Evolutionary conservation across 164 flowering plant species (phyloP).

Genomic region (Houttuynia cordata): DNA sequence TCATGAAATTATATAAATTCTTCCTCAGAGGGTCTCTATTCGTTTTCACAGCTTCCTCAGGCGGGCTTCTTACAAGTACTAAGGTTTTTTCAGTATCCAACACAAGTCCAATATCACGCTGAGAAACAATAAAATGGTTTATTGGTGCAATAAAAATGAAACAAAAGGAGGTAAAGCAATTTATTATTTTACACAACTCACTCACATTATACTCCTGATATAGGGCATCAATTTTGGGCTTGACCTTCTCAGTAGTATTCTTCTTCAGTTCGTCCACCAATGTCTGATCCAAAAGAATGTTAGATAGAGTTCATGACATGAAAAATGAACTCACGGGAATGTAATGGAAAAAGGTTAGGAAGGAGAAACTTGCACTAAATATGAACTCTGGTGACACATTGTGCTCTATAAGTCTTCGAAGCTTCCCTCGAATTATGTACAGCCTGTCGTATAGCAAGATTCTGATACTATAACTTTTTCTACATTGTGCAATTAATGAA

Average conservation of each 20-base stretch:
- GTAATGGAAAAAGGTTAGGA: neutral
- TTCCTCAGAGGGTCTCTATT: conserved; percentile 18
- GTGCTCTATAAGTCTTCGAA: conserved; percentile 44
- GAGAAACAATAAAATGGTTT: neutral
- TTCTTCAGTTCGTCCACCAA: conserved; percentile 40
- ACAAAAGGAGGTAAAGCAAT: neutral
- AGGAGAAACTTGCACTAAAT: conserved; percentile 27
- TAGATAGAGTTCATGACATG: no score
- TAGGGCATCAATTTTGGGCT: conserved; percentile 22
- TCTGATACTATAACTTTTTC: no score
- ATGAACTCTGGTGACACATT: conserved; percentile 38
- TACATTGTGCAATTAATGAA: neutral
- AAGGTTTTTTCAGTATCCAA: conserved; percentile 8
- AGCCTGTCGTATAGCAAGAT: conserved; percentile 26
- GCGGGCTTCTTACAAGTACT: conserved; percentile 3
- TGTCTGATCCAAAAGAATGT: conserved; percentile 16
- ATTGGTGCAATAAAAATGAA: neutral
- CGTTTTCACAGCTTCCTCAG: conserved; percentile 14
- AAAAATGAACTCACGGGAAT: no score
- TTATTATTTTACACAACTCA: neutral
- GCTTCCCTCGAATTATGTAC: conserved; percentile 47
- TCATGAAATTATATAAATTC: conserved; percentile 27
- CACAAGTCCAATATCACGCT: conserved; percentile 17
- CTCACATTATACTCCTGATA: conserved; percentile 36
- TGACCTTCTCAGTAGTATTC: conserved; percentile 17